These are phyloP conservation scores for Digitaria exilis DNA, from an alignment of 202 grass and related monocot species.

Conservation along the genomic window DNA sequence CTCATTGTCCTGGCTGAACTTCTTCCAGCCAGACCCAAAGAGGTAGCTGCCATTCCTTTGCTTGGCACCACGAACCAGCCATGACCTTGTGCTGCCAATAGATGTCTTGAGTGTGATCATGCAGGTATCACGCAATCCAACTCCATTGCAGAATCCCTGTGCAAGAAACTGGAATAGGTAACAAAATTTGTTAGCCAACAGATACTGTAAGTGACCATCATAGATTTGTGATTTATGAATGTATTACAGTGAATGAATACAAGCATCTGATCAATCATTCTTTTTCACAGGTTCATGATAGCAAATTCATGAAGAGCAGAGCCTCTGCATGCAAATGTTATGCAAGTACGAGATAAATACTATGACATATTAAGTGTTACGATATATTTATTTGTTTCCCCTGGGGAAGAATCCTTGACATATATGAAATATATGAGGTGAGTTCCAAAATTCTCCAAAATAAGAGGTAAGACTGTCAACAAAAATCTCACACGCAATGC, in stretches of 20 bases:
- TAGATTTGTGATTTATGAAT: not conserved
- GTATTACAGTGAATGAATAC: not conserved
- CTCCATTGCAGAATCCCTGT: not conserved
- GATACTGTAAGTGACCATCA: not conserved
- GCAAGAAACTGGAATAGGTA: not conserved
- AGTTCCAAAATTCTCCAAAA: no score
- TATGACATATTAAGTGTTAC: not conserved
- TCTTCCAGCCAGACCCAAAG: conserved; percentile 15
- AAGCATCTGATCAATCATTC: not conserved
- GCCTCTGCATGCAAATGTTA: not conserved
- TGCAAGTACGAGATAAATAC: not conserved
- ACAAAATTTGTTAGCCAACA: not conserved
- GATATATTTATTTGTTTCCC: not conserved
- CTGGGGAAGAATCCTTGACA: not conserved
- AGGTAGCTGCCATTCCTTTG: not conserved
- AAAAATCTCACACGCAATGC: no score
- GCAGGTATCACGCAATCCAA: not conserved
- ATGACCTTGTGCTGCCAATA: not conserved
- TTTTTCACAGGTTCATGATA: not conserved
- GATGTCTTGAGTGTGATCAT: conserved; percentile 25
- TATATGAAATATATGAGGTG: not conserved
- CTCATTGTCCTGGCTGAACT: not conserved
- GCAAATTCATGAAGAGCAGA: not conserved
- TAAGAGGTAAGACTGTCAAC: no score
- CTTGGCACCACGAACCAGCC: conserved; percentile 12